Evolutionary conservation across 306 rosid species (phyloP).

Genomic region (Leucaena leucocephala): DNA sequence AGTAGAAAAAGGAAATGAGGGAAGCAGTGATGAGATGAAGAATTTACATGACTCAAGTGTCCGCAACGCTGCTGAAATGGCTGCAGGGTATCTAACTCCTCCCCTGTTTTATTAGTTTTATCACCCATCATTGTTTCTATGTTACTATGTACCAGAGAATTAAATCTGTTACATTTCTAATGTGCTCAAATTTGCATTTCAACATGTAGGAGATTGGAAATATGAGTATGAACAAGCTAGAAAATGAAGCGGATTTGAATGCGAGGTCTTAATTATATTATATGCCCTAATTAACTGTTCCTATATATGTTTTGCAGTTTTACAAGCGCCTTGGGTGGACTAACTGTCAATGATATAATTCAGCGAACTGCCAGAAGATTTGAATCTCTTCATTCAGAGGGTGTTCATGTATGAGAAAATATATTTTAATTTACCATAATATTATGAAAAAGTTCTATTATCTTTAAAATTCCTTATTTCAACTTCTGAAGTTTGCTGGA

Average conservation of each 20-base stretch:
- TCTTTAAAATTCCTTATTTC: constrained; percentile 4
- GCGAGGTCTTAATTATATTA: neutral
- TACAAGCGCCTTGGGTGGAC: constrained; percentile 73
- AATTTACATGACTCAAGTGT: constrained; percentile 86
- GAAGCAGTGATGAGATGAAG: constrained; percentile 76
- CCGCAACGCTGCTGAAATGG: constrained; percentile 97
- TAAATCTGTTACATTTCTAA: too few relatives aligned
- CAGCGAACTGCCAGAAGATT: constrained; percentile 82
- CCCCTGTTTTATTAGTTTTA: constrained; percentile 20
- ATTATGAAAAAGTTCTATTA: constrained; percentile 2
- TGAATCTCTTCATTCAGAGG: constrained; percentile 95
- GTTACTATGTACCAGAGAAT: too few relatives aligned
- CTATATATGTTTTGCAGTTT: constrained; percentile 60
- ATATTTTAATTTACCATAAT: constrained; percentile 17
- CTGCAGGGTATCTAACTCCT: constrained; percentile 70
- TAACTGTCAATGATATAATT: constrained; percentile 74
- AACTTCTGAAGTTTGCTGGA: constrained; percentile 1
- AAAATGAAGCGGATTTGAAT: constrained; percentile 7
- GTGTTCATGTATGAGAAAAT: constrained; percentile 78
- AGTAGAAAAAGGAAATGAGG: constrained; percentile 63
- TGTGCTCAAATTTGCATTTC: constrained; percentile 11
- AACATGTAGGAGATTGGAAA: neutral
- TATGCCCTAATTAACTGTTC: constrained; percentile 23
- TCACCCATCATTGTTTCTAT: neutral
- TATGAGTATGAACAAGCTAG: neutral